A percentile compares a stretch with the other conserved stretches of the same genome.
These are phyloP conservation scores for Alternaria panax DNA, from an alignment of 2,329 filamentous ascomycete genomes.

Conservation along the genomic window DNA sequence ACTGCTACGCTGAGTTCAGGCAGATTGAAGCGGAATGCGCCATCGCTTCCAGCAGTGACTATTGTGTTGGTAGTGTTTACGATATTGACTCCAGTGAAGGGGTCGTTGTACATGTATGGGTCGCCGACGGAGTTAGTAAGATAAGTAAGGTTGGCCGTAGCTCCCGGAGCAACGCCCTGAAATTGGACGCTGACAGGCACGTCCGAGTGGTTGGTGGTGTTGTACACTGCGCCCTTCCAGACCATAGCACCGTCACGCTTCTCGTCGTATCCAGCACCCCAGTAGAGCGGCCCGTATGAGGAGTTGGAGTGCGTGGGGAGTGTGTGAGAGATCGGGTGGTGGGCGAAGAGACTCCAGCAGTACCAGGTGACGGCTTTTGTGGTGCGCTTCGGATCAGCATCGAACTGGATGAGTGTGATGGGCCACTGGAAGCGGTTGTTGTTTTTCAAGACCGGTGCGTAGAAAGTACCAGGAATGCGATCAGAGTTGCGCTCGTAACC, in stretches of 20 bases:
- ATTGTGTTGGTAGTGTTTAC: constrained; percentile 31
- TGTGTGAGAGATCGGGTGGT: constrained; percentile 54
- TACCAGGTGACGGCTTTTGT: constrained; percentile 43
- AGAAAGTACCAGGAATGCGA: constrained; percentile 60
- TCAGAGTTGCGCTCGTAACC: constrained; percentile 71
- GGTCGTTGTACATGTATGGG: constrained; percentile 54
- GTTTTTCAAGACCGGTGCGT: constrained; percentile 46
- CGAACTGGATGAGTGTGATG: constrained; percentile 51
- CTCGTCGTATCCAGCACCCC: constrained; percentile 53
- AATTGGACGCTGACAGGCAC: constrained; percentile 39
- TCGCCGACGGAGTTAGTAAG: constrained; percentile 52
- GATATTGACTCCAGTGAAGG: constrained; percentile 57
- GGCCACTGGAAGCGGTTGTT: constrained; percentile 47
- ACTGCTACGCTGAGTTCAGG: constrained; percentile 65
- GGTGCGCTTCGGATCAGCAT: constrained; percentile 48
- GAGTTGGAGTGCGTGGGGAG: constrained; percentile 51
- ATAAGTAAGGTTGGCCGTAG: constrained; percentile 50
- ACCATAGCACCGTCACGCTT: constrained; percentile 41
- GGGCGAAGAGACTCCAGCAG: constrained; percentile 52
- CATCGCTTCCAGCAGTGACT: constrained; percentile 49
- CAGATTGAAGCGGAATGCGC: constrained; percentile 61
- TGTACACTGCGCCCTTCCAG: constrained; percentile 60
- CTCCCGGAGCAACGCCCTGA: constrained; percentile 36
- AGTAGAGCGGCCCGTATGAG: constrained; percentile 55
- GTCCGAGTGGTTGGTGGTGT: constrained; percentile 50